These are phyloP conservation scores for Cutaneotrichosporon daszewskae DNA, from an alignment of 1,284 basidiomycete genomes.

Conservation along the genomic window DNA sequence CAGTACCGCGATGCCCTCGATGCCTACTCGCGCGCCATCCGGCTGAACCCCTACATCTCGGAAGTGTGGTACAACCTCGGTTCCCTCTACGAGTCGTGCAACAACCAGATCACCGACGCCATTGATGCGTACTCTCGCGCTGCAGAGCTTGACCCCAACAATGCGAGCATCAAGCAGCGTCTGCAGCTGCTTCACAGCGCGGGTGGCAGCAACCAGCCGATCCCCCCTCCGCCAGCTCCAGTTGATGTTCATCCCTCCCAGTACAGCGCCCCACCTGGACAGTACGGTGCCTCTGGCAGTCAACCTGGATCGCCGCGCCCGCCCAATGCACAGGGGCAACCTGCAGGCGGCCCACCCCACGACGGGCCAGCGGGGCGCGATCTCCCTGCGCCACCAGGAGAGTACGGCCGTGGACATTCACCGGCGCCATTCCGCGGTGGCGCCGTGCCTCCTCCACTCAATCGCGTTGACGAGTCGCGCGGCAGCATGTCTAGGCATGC, in stretches of 20 bases:
- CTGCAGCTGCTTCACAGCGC: conserved; percentile 71
- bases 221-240: conserved; percentile 77
- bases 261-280: conserved; percentile 58
- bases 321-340: conserved; percentile 14
- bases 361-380: conserved; percentile 34
- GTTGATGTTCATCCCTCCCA: conserved; percentile 94
- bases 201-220: conserved; percentile 68
- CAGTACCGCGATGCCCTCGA: conserved; percentile 97
- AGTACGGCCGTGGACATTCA: conserved; percentile 10
- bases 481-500: conserved; percentile 53
- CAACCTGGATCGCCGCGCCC: conserved; percentile 27
- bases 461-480: conserved; percentile 40
- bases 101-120: conserved; percentile 97
- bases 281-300: conserved; percentile 17
- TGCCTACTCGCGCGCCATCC: conserved; percentile 95
- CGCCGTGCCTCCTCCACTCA: conserved; percentile 39
- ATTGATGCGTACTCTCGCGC: conserved; percentile 96
- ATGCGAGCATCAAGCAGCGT: conserved; percentile 70
- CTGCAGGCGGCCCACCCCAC: too few relatives aligned
- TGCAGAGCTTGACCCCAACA: conserved; percentile 78
- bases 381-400: conserved; percentile 31
- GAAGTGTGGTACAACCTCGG: conserved; percentile 99
- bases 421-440: conserved; percentile 43
- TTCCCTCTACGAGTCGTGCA: conserved; percentile 94
- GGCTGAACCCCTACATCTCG: conserved; percentile 97